A percentile compares a stretch with the other conserved stretches of the same genome.
Evolutionary conservation across 106 monocot species (phyloP).

Genomic region (Allium sativum): DNA sequence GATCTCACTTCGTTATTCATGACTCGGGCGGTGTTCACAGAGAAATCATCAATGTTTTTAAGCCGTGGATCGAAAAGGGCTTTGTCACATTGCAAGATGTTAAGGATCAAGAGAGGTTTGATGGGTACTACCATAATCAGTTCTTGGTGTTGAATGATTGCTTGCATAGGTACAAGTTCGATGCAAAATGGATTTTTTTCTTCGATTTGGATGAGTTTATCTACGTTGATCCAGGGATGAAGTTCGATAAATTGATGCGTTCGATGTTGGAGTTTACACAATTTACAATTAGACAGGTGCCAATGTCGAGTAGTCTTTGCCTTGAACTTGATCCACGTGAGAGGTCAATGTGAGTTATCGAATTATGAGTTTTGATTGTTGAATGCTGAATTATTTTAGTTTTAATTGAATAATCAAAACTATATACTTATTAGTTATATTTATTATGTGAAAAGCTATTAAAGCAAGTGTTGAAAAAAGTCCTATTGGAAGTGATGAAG

Average conservation of each 20-base stretch:
- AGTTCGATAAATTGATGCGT: constrained; percentile 21
- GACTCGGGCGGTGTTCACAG: constrained; percentile 64
- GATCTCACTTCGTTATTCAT: constrained; percentile 59
- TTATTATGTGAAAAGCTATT: no score
- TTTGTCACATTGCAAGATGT: constrained; percentile 50
- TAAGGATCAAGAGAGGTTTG: constrained; percentile 55
- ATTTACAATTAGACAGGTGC: constrained; percentile 53
- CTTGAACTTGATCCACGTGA: constrained; percentile 10
- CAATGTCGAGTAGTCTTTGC: constrained; percentile 54
- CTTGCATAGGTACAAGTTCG: constrained; percentile 42
- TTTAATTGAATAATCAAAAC: no score
- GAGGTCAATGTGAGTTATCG: constrained; percentile 15
- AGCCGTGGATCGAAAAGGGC: constrained; percentile 64
- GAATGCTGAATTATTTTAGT: not conserved
- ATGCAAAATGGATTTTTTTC: constrained; percentile 73
- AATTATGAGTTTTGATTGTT: not conserved
- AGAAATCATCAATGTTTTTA: constrained; percentile 46
- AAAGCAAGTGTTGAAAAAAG: no score
- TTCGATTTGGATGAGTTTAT: constrained; percentile 84
- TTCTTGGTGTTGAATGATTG: constrained; percentile 82
- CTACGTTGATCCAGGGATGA: constrained; percentile 18
- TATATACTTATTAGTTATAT: no score
- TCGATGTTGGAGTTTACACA: constrained; percentile 37
- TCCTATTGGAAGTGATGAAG: no score
- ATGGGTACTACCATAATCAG: constrained; percentile 88